Evolutionary conservation across 2,329 filamentous ascomycete species (phyloP).

Genomic region (Gaeumannomyces sp.): DNA sequence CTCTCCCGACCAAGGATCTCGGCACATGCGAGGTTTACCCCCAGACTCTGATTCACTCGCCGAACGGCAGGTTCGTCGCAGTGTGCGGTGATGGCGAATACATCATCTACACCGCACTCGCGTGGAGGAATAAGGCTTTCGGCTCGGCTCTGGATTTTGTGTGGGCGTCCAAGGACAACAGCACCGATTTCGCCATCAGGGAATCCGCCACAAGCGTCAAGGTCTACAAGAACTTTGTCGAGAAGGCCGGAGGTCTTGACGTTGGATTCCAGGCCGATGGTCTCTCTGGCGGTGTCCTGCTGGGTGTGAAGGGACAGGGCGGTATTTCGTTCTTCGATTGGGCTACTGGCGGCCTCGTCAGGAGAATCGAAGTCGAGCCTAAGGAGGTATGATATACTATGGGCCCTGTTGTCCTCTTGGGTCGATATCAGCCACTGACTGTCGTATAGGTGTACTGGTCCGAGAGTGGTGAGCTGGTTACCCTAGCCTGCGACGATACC

Average conservation of each 20-base stretch:
- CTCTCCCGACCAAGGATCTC: conserved; percentile 85
- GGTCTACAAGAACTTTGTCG: conserved; percentile 96
- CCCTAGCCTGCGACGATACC: conserved; percentile 88
- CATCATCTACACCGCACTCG: conserved; percentile 95
- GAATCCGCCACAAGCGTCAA: conserved; percentile 93
- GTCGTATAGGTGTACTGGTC: conserved; percentile 77
- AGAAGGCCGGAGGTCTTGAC: conserved; percentile 81
- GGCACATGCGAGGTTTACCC: conserved; percentile 96
- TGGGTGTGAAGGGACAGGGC: conserved; percentile 92
- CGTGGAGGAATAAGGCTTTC: conserved; percentile 96
- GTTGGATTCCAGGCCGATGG: conserved; percentile 95
- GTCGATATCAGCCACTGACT: conserved; percentile 24
- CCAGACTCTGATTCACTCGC: conserved; percentile 89
- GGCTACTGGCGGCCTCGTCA: conserved; percentile 80
- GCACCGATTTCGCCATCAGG: conserved; percentile 95
- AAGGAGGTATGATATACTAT: conserved; percentile 29
- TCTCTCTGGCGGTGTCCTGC: conserved; percentile 77
- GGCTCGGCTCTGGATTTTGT: conserved; percentile 93
- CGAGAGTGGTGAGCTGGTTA: conserved; percentile 87
- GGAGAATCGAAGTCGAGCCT: conserved; percentile 79
- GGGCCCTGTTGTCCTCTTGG: neutral
- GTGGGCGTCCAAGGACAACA: conserved; percentile 95
- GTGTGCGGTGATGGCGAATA: conserved; percentile 96
- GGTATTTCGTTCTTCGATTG: conserved; percentile 97
- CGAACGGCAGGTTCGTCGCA: conserved; percentile 78